phyloP scores from a whole-genome alignment of 139 green algal species.

The Nannochloris sp. region DNA sequence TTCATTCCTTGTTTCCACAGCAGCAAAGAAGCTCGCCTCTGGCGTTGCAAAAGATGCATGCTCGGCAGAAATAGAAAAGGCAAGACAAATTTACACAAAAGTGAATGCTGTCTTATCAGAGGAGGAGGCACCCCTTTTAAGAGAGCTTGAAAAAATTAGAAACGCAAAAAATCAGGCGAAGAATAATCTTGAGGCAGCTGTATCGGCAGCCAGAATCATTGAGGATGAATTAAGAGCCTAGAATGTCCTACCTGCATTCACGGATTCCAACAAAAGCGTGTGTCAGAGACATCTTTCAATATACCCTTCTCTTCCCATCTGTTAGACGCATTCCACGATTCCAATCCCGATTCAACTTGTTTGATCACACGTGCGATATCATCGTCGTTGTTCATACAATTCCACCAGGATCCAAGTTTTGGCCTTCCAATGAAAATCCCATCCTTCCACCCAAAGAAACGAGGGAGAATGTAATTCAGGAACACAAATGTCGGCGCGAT shows the following conservation, averaged over 20 bases:
- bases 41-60: not conserved
- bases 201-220: not conserved
- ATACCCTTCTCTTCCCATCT: conserved; percentile 53
- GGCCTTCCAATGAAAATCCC: conserved; percentile 49
- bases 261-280: conserved; percentile 22
- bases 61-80: not conserved
- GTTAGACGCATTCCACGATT: conserved; percentile 41
- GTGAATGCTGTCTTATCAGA: not conserved
- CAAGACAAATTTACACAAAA: not conserved
- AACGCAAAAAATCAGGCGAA: conserved; percentile 11
- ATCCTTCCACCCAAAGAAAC: conserved; percentile 59
- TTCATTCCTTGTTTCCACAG: conserved; percentile 14
- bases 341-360: conserved; percentile 42
- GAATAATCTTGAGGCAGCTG: conserved; percentile 11
- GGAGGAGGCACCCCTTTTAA: not conserved
- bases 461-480: conserved; percentile 52
- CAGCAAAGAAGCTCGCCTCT: conserved; percentile 21
- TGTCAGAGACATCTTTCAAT: conserved; percentile 32
- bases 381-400: conserved; percentile 32
- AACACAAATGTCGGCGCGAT: conserved; percentile 71
- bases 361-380: conserved; percentile 37
- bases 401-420: conserved; percentile 55
- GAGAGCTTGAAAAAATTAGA: conserved; percentile 1
- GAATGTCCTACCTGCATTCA: not conserved
- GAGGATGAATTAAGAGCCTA: not conserved